Conservation (phyloP, 352 stramenopile genomes). For the Blastocystis sp. region DNA sequence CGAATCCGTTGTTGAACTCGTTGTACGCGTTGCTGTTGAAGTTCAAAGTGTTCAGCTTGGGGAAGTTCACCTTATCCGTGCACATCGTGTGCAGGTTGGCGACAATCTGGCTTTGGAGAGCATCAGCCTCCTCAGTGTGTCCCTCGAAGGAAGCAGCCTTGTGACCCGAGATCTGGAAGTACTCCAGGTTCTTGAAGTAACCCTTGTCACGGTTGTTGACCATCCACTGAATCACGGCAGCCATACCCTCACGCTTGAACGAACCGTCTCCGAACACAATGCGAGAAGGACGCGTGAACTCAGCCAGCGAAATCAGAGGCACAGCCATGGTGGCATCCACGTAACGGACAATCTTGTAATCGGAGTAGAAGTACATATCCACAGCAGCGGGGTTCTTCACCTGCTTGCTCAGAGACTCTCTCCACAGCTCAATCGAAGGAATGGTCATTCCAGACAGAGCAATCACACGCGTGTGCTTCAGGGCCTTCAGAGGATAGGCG, state of each 20-base stretch:
- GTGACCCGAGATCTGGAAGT: neutral
- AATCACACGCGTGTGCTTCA: conserved; percentile 14
- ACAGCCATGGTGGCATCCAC: neutral
- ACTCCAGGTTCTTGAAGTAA: neutral
- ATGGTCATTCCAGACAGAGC: neutral
- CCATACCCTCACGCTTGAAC: neutral
- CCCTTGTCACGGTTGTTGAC: neutral
- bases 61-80: too few relatives aligned
- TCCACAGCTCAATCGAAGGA: neutral
- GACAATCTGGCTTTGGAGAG: too few relatives aligned
- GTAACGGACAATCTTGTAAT: neutral
- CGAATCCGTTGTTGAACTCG: too few relatives aligned
- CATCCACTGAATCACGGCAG: neutral
- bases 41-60: too few relatives aligned
- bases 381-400: neutral
- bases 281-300: neutral
- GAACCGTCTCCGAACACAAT: neutral
- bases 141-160: too few relatives aligned
- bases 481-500: neutral
- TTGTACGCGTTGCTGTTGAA: too few relatives aligned
- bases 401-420: neutral
- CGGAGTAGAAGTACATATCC: neutral
- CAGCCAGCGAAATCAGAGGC: neutral
- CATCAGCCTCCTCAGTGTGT: too few relatives aligned
- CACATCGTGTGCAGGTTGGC: too few relatives aligned